phyloP scores from a whole-genome alignment of 2,329 filamentous ascomycete genomes.

The Paracamarosporium sp. region DNA sequence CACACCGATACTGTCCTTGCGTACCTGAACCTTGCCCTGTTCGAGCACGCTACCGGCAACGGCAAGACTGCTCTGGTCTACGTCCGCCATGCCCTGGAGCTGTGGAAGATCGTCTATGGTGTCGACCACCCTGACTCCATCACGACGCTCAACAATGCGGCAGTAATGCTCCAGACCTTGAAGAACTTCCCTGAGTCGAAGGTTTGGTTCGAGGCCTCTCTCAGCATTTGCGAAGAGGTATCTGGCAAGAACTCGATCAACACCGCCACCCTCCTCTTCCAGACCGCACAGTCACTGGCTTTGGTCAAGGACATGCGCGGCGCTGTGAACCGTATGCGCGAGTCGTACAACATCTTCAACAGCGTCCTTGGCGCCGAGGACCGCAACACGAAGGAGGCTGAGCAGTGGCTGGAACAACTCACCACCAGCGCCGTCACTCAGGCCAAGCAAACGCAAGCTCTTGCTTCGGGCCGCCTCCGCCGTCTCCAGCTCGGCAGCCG shows the following conservation, averaged over 20 bases:
- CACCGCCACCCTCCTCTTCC: conserved; percentile 93
- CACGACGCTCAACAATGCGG: conserved; percentile 97
- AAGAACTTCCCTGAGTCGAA: conserved; percentile 95
- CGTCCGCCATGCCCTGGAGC: conserved; percentile 87
- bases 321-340: conserved; percentile 91
- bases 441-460: conserved; percentile 90
- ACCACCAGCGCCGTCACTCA: conserved; percentile 95
- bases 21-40: conserved; percentile 94
- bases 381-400: conserved; percentile 97
- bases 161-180: conserved; percentile 95
- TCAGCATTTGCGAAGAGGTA: conserved; percentile 85
- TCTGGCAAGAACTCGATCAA: conserved; percentile 91
- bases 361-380: conserved; percentile 85
- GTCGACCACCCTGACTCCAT: conserved; percentile 94
- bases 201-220: conserved; percentile 94
- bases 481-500: conserved; percentile 69
- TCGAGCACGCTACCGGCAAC: conserved; percentile 90
- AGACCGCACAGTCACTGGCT: conserved; percentile 92
- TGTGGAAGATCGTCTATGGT: conserved; percentile 98
- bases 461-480: conserved; percentile 74
- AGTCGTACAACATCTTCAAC: conserved; percentile 96
- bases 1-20: conserved; percentile 92
- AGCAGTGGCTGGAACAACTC: conserved; percentile 94
- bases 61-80: conserved; percentile 87
- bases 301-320: conserved; percentile 94